Percentiles rank a stretch among this genome's conserved stretches.
Evolutionary conservation across 1,139 yeast genomes (phyloP).

Genomic region (Scheffersomyces cryptocercus): DNA sequence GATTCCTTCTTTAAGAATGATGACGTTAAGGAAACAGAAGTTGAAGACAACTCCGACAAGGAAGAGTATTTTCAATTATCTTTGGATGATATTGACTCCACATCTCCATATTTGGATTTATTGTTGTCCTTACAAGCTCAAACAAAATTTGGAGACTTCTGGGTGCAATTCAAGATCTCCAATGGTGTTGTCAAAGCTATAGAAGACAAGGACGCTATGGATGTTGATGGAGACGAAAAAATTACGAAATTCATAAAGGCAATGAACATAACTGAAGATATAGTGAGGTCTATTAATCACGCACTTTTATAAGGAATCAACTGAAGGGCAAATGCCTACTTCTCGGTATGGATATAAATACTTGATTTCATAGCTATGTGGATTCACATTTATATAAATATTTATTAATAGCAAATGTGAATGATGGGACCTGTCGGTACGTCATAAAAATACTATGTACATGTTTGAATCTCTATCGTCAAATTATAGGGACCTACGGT

Average conservation of each 20-base stretch:
- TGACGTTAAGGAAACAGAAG: slow-evolving; percentile 5
- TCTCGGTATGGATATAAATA: too few relatives aligned
- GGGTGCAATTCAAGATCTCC: slow-evolving; percentile 24
- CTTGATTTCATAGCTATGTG: too few relatives aligned
- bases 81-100: slow-evolving; percentile 27
- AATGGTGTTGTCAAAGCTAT: slow-evolving; percentile 27
- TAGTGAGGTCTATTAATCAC: slow-evolving; percentile 19
- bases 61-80: slow-evolving; percentile 20
- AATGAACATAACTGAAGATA: slow-evolving; percentile 36
- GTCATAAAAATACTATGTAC: too few relatives aligned
- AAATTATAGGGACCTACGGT: not conserved
- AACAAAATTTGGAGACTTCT: slow-evolving; percentile 13
- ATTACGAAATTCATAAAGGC: slow-evolving; percentile 22
- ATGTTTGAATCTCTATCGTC: not conserved
- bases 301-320: slow-evolving; percentile 3
- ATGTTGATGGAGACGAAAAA: slow-evolving; percentile 15
- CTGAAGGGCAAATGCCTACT: not conserved
- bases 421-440: too few relatives aligned
- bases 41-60: slow-evolving; percentile 5
- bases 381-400: too few relatives aligned
- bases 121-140: slow-evolving; percentile 24
- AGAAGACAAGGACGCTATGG: slow-evolving; percentile 20
- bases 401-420: too few relatives aligned
- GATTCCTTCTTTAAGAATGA: slow-evolving; percentile 23
- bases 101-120: slow-evolving; percentile 22